Percentiles rank a stretch among this genome's conserved stretches.
Evolutionary conservation across 2,329 filamentous ascomycete species (phyloP).

Genomic region (Aspergillus novoparasiticus): DNA sequence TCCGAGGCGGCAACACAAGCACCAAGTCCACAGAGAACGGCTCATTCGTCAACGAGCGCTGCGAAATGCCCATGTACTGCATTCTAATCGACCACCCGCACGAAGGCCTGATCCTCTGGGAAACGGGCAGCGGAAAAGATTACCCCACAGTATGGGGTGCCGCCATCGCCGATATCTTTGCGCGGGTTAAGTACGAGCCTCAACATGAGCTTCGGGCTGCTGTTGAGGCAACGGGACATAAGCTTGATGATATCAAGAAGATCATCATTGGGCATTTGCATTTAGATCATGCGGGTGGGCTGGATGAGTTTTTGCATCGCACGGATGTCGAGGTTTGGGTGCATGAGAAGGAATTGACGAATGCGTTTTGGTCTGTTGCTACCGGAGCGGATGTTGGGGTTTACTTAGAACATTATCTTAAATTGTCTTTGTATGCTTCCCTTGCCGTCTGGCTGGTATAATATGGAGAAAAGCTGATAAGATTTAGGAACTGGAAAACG

Average conservation of each 20-base stretch:
- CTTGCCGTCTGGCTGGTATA: too few relatives aligned
- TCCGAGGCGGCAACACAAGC: constrained; percentile 15
- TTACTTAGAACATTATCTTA: constrained; percentile 14
- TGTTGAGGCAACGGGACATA: constrained; percentile 13
- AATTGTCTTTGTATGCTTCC: constrained; percentile 10
- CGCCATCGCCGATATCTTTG: constrained; percentile 11
- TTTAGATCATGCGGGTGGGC: constrained; percentile 14
- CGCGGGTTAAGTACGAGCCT: constrained; percentile 13
- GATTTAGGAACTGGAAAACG: constrained; percentile 15
- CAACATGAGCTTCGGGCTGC: constrained; percentile 14
- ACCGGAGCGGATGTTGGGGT: constrained; percentile 15
- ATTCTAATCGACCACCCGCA: constrained; percentile 17
- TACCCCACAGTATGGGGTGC: constrained; percentile 14
- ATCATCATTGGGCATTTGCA: constrained; percentile 18
- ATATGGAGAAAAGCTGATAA: not conserved
- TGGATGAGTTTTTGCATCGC: constrained; percentile 12
- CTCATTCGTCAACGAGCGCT: constrained; percentile 15
- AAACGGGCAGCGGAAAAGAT: constrained; percentile 15
- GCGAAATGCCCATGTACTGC: constrained; percentile 18
- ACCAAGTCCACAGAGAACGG: constrained; percentile 9
- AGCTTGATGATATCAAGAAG: constrained; percentile 13
- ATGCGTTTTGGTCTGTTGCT: constrained; percentile 17
- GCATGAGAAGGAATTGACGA: constrained; percentile 13
- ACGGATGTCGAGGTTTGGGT: constrained; percentile 17
- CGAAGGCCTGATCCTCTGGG: constrained; percentile 16